These are phyloP conservation scores for Gracilaria vermiculophylla DNA, from an alignment of 23 red algal genomes.

Conservation along the genomic window DNA sequence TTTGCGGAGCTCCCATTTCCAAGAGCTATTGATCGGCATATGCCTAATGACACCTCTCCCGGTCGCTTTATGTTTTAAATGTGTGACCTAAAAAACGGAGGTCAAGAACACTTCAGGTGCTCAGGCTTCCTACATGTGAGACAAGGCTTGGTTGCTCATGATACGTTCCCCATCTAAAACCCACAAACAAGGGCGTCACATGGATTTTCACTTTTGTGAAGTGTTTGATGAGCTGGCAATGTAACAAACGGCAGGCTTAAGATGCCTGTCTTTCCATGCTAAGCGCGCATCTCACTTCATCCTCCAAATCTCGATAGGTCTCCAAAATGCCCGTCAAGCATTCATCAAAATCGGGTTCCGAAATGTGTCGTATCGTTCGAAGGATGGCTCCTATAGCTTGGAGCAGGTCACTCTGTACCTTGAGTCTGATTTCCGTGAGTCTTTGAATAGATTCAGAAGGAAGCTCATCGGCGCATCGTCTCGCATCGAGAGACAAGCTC, in stretches of 20 bases:
- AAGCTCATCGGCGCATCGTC: neutral
- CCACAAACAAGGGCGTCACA: too few species aligned
- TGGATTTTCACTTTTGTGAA: too few species aligned
- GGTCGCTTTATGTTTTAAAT: constrained; percentile 82
- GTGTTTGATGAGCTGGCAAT: too few species aligned
- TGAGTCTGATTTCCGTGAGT: neutral
- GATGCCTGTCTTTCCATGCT: neutral
- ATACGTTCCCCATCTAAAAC: too few species aligned
- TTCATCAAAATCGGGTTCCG: neutral
- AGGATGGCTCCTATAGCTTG: neutral
- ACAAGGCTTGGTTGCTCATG: too few species aligned
- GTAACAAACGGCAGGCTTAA: too few species aligned
- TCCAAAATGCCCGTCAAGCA: neutral
- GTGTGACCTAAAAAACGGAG: too few species aligned
- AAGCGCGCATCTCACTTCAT: neutral
- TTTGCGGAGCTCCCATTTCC: constrained; percentile 74
- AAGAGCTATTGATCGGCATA: constrained; percentile 63
- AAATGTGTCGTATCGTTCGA: neutral
- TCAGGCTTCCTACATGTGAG: too few species aligned
- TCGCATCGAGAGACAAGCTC: neutral
- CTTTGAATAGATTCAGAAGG: neutral
- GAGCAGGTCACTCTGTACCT: neutral
- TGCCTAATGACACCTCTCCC: constrained; percentile 65
- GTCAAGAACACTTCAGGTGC: too few species aligned
- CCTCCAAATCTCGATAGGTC: neutral